Conservation (phyloP, 352 stramenopile genomes). For the Pythium aristosporum region DNA sequence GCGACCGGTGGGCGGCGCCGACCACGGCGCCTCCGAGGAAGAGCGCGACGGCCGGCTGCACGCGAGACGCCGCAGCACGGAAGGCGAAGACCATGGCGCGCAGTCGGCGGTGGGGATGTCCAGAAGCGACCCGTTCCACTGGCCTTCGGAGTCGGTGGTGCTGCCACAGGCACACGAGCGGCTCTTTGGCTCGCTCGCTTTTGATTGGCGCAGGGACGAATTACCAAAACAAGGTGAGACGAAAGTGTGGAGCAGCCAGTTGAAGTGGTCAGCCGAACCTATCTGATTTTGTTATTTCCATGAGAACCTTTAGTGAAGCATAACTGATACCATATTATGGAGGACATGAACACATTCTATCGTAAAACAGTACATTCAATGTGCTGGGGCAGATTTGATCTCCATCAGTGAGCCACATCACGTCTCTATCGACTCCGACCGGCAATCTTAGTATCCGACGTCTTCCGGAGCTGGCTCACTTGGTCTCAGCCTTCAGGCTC, state of each 20-base stretch:
- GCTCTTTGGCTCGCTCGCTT: slow-evolving; percentile 13
- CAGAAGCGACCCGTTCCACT: neutral
- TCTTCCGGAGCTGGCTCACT: neutral
- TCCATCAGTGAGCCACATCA: neutral
- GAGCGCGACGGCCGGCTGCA: slow-evolving; percentile 46
- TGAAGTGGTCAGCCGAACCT: slow-evolving; percentile 1
- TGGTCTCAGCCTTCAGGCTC: slow-evolving; percentile 39
- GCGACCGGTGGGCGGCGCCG: slow-evolving; percentile 42
- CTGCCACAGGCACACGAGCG: neutral
- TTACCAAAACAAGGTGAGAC: slow-evolving; percentile 28
- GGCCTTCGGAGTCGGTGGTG: slow-evolving; percentile 7
- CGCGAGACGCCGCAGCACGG: slow-evolving; percentile 40
- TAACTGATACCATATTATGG: neutral
- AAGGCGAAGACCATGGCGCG: slow-evolving; percentile 63
- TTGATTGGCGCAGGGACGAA: slow-evolving; percentile 17
- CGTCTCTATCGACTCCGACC: neutral
- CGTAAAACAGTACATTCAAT: neutral
- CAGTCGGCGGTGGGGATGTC: slow-evolving; percentile 1
- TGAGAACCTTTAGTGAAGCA: slow-evolving; percentile 9
- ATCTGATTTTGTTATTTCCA: slow-evolving; percentile 13
- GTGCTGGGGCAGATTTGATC: too few relatives aligned
- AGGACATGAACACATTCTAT: neutral
- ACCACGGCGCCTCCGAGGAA: slow-evolving; percentile 56
- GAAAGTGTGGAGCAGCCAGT: neutral
- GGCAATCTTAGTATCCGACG: neutral